These are phyloP conservation scores for Bisporella sp. DNA, from an alignment of 2,329 filamentous ascomycete genomes.

Conservation along the genomic window DNA sequence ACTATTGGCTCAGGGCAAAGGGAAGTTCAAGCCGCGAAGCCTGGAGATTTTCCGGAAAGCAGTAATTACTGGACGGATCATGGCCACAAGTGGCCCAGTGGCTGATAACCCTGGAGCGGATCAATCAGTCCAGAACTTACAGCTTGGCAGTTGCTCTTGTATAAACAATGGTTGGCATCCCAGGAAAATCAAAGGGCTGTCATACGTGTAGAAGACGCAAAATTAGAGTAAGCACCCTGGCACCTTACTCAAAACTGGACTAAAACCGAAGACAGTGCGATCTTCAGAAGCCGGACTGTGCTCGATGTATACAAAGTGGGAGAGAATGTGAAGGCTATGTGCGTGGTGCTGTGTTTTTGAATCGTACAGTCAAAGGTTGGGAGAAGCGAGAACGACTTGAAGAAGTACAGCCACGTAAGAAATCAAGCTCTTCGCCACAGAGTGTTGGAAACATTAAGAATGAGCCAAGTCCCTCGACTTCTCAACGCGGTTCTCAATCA, in stretches of 20 bases:
- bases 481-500: not conserved
- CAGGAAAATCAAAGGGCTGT: constrained; percentile 8
- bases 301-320: constrained; percentile 1
- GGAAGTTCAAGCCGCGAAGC: too few relatives aligned
- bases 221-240: not conserved
- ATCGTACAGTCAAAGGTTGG: not conserved
- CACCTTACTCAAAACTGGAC: not conserved
- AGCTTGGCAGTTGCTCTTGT: not conserved
- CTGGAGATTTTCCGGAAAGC: too few relatives aligned
- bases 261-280: not conserved
- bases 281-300: not conserved
- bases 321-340: constrained; percentile 2
- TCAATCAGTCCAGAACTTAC: too few relatives aligned
- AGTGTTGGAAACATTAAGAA: too few relatives aligned
- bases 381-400: constrained; percentile 1
- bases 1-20: too few relatives aligned
- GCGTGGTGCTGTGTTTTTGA: constrained; percentile 2
- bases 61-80: too few relatives aligned
- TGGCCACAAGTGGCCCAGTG: too few relatives aligned
- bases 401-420: constrained; percentile 1
- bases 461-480: not conserved
- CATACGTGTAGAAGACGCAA: constrained; percentile 4
- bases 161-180: constrained; percentile 4
- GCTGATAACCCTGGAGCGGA: too few relatives aligned
- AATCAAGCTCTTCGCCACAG: too few relatives aligned